Base-by-base conservation (phyloP, 2,329 filamentous ascomycete genomes). In the Aspergillus tanneri region DNA sequence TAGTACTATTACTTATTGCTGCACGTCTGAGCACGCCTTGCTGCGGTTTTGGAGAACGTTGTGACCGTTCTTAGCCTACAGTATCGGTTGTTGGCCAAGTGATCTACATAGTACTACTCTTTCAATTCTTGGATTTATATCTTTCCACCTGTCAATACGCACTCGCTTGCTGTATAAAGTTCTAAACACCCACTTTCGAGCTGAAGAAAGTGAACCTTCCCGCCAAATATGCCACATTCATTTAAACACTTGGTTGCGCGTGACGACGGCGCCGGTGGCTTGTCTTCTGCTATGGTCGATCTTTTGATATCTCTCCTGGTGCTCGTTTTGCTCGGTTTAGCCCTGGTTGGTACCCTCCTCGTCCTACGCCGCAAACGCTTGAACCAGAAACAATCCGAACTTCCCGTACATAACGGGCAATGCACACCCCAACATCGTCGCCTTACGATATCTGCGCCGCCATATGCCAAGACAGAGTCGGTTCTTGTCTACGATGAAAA, bases 401-500 rank as follows among this genome's bases (percentile, higher is more conserved):
- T 77, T 39, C 89, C 88, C 16, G 71, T 84, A 47, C 88, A 95
- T 74, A 81, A 86, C 61, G 83, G 87, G 27, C 64, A 70, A 44
- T 58, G 58, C 48, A 67, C 77, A 57, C 75, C 75, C 24, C 64
- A 66, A 36, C 72, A 76, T 62, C 82, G 81, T 56, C 80, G 81
- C 48, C 69, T 84, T 12, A 85, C 81, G 22, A 81, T 84, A 55
- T 75, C 72, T 37, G 66, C 77, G 12, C 64, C 70, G 2, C 69
- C 72, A 10, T 71, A 74, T 50, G 75, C 77, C 63, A 83, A 82
- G 66, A 82, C 84, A 46, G 88, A 88, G 49, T 80, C 80, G 53
- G 79, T 93, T 57, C 80, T 90, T 52, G 82, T 93, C 61, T 87
- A 90, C 68, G 83, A 87, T 62, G 85, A 89, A 69, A 90, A 93